phyloP scores from a whole-genome alignment of 352 stramenopile species.

The Pythium aquatile region DNA sequence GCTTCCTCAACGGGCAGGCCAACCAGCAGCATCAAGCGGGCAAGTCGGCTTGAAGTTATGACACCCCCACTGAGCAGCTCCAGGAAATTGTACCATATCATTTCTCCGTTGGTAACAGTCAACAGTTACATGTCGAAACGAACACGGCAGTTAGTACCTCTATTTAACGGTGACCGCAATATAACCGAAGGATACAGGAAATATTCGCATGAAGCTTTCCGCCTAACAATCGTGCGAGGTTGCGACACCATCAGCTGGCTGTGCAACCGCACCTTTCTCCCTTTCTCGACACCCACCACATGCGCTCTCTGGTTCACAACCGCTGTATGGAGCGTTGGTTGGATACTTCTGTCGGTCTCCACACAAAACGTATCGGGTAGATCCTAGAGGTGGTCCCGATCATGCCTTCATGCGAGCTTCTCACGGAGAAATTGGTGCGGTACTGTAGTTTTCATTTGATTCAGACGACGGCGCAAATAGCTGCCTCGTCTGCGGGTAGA shows the following conservation, averaged over 20 bases:
- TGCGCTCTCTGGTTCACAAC: neutral
- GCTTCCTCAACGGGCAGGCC: conserved; percentile 45
- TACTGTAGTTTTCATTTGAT: neutral
- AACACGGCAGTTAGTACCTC: conserved; percentile 24
- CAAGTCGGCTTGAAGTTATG: conserved; percentile 48
- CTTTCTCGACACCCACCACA: neutral
- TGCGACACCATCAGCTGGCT: conserved; percentile 20
- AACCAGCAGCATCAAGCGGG: conserved; percentile 32
- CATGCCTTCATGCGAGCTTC: neutral
- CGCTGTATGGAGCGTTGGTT: neutral
- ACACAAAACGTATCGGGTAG: neutral
- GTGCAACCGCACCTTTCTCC: conserved; percentile 1
- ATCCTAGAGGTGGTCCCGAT: neutral
- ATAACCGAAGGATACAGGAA: conserved; percentile 5
- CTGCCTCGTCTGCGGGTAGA: neutral
- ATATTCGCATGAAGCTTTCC: conserved; percentile 14
- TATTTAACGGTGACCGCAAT: conserved; percentile 25
- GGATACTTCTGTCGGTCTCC: neutral
- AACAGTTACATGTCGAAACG: conserved; percentile 19
- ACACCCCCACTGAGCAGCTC: neutral
- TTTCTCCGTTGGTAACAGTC: conserved; percentile 16
- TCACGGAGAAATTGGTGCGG: neutral
- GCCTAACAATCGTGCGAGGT: conserved; percentile 12
- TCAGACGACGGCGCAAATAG: neutral
- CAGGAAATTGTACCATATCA: conserved; percentile 29